Evolutionary conservation across 208 protist genomes (phyloP), one percentile per base, ranked within the genome.

Genomic region (Acanthamoeba healyi): DNA sequence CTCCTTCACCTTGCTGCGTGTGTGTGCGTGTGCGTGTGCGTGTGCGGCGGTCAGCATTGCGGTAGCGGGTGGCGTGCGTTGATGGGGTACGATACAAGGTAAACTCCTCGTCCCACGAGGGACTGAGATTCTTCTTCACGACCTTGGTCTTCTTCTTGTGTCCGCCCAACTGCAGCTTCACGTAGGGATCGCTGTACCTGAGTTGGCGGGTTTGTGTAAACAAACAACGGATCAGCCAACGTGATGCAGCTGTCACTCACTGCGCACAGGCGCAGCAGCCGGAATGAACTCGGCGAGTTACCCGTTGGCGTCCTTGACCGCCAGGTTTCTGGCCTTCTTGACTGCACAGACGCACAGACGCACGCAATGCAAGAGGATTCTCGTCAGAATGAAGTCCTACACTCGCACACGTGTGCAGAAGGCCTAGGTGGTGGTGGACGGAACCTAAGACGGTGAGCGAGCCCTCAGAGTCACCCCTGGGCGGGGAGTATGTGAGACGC

Each of bases 61-160:
- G 12, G 24, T n/a, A 89, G 29, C 6, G 24, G 9, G 36, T 4
- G 42, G 15, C 2, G 42, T 6, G 19, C 38, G 5, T 12, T 24
- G 14, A 82, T 29, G 9, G 72, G 19, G 29, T 1, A 36, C 15
- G 38, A 29, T 65, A 89, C 81, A 93, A 93, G 24, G 32, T 36
- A n/a, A 93, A 93, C 26, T 51, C 46, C 32, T 93, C 87, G 46
- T 79, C 40, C 87, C 87, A 93, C 29, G 15, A 14, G 38, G 87
- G 87, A n/a, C 72, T 93, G 63, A 93, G 87, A 58, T 51, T 93
- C 65, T 77, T 93, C 87, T 93, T 93, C 4, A 93, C 44, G 14
- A 93, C 63, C 40, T 93, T 93, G 51, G 87, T 79, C 87, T 93
- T 93, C 63, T 93, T 72, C 42, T 58, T 70, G 29, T 81, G 63